Base-by-base conservation (phyloP, 441 rosid genomes). In the Populus hybrid region DNA sequence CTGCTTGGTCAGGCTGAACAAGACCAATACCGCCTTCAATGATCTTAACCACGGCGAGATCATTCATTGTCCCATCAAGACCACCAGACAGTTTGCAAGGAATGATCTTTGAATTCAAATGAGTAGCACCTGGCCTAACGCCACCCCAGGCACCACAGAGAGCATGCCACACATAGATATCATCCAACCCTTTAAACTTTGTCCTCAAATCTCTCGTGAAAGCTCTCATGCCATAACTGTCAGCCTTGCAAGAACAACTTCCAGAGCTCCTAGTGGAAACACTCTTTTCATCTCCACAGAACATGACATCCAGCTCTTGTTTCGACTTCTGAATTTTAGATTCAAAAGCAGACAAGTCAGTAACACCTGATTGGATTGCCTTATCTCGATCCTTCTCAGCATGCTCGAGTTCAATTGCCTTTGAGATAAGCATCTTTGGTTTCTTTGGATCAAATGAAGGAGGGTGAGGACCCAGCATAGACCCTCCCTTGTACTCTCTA, bases 81-180 rank as follows among this genome's bases (percentile, higher is more conserved):
- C 97, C 90, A 12, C 87, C 83, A 36, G 97, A 92, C 42, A 88
- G 34, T 23, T 86, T 82, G 73, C 86, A 79, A 50, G 83, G 85
- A 35, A 76, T 18, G 32, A 90, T 46, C 81, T 87, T 90, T 26
- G 92, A 74, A 10, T 90, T 66, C 38, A 94, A 82, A 79, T 84
- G 86, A 28, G 88, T 82, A 12, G 87, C 21, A 42, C 84, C 90
- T 4, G 97, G 92, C 74, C 92, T 87, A 38, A 94, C 92, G 77
- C 98, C 97, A 76, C 88, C 92, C 97, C 98, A 94, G 21, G 92
- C 96, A 53, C 98, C 98, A 78, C 96, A 91, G 0, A 94, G 92
- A 38, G 97, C 93, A 72, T 92, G 97, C 96, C 98, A 94, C 74
- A 92, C 95, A 73, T 91, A 92, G 38, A 94, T 88, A 70, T 91